Evolutionary conservation across 306 rosid species (phyloP).

Genomic region (Begonia peltatifolia): DNA sequence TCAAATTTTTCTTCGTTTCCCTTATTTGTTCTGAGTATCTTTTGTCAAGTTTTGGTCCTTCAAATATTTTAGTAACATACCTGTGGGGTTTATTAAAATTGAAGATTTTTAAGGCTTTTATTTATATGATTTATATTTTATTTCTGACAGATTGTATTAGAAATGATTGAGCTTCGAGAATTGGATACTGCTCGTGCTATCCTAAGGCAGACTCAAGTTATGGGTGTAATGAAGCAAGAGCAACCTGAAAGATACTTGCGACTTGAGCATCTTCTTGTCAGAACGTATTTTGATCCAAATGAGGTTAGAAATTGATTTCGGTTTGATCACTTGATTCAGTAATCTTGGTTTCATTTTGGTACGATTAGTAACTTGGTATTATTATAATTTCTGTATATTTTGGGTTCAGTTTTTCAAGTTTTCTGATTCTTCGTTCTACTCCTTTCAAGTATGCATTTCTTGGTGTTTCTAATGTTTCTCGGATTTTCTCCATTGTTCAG

Average conservation of each 20-base stretch:
- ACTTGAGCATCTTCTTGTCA: conserved; percentile 90
- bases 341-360: neutral
- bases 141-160: conserved; percentile 70
- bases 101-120: conserved; percentile 2
- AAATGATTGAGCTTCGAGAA: conserved; percentile 98
- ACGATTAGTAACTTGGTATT: neutral
- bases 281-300: conserved; percentile 93
- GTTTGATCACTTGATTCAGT: conserved; percentile 2
- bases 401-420: neutral
- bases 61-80: too few species aligned
- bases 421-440: neutral
- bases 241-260: conserved; percentile 98
- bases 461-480: too few species aligned
- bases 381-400: neutral
- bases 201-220: conserved; percentile 89
- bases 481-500: too few species aligned
- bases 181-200: conserved; percentile 96
- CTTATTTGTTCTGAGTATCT: too few species aligned
- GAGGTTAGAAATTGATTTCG: conserved; percentile 38
- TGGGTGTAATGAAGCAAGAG: conserved; percentile 99
- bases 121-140: neutral
- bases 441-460: neutral
- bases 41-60: too few species aligned
- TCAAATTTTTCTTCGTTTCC: too few species aligned
- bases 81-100: neutral